Evolutionary conservation across 2,329 filamentous ascomycete genomes (phyloP), one percentile per base, ranked within the genome.

Genomic region (Penicillium sp.): DNA sequence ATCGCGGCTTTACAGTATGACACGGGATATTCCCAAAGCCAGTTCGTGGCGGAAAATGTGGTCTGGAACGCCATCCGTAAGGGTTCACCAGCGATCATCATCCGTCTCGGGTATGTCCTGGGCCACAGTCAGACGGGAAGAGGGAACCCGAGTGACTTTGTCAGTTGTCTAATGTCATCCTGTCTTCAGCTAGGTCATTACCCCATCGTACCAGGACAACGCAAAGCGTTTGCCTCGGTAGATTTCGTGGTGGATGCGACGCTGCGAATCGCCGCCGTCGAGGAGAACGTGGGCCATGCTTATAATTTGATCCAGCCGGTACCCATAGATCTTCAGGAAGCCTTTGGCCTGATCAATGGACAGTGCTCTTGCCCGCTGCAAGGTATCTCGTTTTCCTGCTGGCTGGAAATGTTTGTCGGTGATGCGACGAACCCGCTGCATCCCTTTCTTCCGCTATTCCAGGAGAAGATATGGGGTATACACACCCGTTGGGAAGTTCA

Each of bases 41-140:
- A 69, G 29, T 57, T 54, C 21, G 67, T 68, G 10, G 63, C 58
- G 0, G 67, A 69, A 36, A 56, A 41, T 6, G 58, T 69, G 8
- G 49, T 55, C 5, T 62, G 60, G 60, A 55, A 63, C 15, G 63
- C 62, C 1, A 61, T 61, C 7, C 31, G 35, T 2, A 62, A 61
- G 12, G 63, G 66, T 8, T 54, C 65, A 10, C 66, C 65, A 1
- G 47, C 64, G 29, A 42, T 56, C 5, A 61, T 69, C 21, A 61
- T 67, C 48, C 57, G 67, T 1, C 63, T 63, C 3, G 58, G 63
- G 1, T 45, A 62, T 10, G 57, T 69, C 5, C 55, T 60, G 0
- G 59, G 66, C 0, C 50, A 69, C 48, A 61, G 58, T 19, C 35
- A 31, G 7, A 66, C 60, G 3, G 66, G 63, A 2, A 36, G 44